These are phyloP conservation scores for Lecanicillium sp. DNA, from an alignment of 2,329 filamentous ascomycete genomes.

Conservation along the genomic window DNA sequence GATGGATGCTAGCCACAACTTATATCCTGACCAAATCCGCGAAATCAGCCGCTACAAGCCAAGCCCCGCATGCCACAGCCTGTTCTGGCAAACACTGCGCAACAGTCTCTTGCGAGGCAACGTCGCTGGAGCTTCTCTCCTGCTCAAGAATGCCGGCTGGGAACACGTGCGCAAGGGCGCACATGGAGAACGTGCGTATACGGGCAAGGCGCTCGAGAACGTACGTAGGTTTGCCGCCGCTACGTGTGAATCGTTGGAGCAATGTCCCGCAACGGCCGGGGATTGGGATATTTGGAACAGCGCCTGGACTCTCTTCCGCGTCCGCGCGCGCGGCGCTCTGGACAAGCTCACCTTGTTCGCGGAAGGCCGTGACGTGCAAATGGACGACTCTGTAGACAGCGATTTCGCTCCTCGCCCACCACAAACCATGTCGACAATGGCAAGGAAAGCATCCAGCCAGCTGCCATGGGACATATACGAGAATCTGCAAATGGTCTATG, in stretches of 20 bases:
- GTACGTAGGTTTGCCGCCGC: constrained; percentile 64
- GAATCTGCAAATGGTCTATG: constrained; percentile 72
- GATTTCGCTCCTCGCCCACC: constrained; percentile 26
- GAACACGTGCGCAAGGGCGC: constrained; percentile 64
- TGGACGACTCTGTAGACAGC: constrained; percentile 20
- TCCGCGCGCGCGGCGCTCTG: constrained; percentile 61
- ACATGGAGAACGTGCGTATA: constrained; percentile 59
- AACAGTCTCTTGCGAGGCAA: constrained; percentile 68
- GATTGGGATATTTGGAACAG: constrained; percentile 79
- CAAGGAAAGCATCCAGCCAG: constrained; percentile 73
- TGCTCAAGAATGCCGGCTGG: constrained; percentile 73
- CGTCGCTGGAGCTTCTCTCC: constrained; percentile 54
- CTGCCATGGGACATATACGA: constrained; percentile 90
- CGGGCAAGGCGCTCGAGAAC: constrained; percentile 67
- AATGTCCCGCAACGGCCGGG: constrained; percentile 60
- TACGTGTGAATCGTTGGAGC: constrained; percentile 61
- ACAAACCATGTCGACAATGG: constrained; percentile 53
- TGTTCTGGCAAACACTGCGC: constrained; percentile 84
- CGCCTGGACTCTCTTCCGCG: constrained; percentile 79
- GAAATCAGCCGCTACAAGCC: constrained; percentile 57
- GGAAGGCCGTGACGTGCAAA: constrained; percentile 57
- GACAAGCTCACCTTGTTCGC: constrained; percentile 70
- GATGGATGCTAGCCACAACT: constrained; percentile 68
- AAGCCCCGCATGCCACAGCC: constrained; percentile 65
- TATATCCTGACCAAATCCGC: constrained; percentile 59